Evolutionary conservation across 495 filamentous ascomycete genomes (phyloP), one percentile per base, ranked within the genome.

Genomic region (Lichina pygmaea): DNA sequence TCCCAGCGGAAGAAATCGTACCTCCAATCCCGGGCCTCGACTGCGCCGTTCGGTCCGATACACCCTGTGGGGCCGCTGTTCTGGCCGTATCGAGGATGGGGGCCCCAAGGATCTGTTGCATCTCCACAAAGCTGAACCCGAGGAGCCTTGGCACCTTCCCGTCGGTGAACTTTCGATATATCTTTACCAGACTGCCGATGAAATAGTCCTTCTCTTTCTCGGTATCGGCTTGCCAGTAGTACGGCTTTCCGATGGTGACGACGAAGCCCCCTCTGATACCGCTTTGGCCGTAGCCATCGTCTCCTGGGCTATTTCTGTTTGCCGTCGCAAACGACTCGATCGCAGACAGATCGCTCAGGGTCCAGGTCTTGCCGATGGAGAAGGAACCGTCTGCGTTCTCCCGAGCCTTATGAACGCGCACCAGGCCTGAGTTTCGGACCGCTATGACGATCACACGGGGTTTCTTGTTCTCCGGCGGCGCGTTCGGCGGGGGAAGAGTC

Each of bases 311-410:
- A 17, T 54, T 55, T 5, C 70, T 65, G 10, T 59, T 49, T 5
- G 70, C 60, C 33, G 72, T 65, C 9, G 62, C 70, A 54, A 75
- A 93, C 3, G 82, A 89, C 59, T 86, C 74, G 46, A 97, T 79
- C 24, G 66, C 64, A 7, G 66, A 66, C 34, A 97, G 62, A 53
- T 95, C 86, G 55, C 94, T 85, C 45, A 97, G 65, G 55, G 78
- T 76, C 89, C 89, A 97, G 4, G 86, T 94, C 61, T 97, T 97
- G 38, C 89, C 89, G 53, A 97, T 94, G 7, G 89, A 94, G 60
- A 93, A 97, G 5, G 81, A 71, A 32, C 83, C 81, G 60, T 94
- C 92, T 40, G 68, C 66, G 57, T 97, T 97, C 58, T 97, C 91
- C 49, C 91, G 75, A 43, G 82, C 85, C 59, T 97, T 97, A 64